phyloP scores from a whole-genome alignment of 1,139 yeast genomes.

The Lodderomyces orthopsilosis region DNA sequence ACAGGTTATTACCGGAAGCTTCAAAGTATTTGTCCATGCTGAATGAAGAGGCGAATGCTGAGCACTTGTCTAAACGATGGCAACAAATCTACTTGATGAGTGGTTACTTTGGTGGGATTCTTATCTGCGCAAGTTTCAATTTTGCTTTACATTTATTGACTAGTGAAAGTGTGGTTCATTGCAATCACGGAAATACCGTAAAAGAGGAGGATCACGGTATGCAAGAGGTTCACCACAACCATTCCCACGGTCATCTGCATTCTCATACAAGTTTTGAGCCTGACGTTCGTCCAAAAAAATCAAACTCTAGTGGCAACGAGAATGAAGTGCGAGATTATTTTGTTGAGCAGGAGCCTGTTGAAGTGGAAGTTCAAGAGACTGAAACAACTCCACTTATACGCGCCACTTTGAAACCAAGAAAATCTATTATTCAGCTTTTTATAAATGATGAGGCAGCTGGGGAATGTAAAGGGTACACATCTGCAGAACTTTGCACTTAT shows the following conservation, averaged over 20 bases:
- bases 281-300: background rate
- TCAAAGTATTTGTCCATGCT: conserved; percentile 23
- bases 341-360: conserved; percentile 17
- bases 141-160: conserved; percentile 67
- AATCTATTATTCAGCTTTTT: conserved; percentile 28
- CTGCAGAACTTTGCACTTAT: conserved; percentile 37
- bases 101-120: conserved; percentile 58
- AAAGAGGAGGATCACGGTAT: conserved; percentile 8
- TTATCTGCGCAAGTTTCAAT: conserved; percentile 59
- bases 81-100: conserved; percentile 41
- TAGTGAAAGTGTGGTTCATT: conserved; percentile 81
- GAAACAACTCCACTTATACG: conserved; percentile 28
- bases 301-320: background rate
- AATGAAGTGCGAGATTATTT: conserved; percentile 1
- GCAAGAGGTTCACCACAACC: conserved; percentile 16
- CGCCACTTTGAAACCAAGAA: conserved; percentile 14
- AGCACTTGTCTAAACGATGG: conserved; percentile 12
- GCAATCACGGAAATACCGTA: conserved; percentile 53
- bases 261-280: background rate
- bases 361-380: conserved; percentile 46
- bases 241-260: conserved; percentile 1
- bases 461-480: conserved; percentile 54
- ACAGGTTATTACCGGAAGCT: conserved; percentile 71
- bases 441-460: conserved; percentile 29
- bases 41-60: background rate